Percentiles rank a stretch among this genome's conserved stretches.
Evolutionary conservation across 805 yeast genomes (phyloP).

Genomic region (Cyberlindnera suaveolens): DNA sequence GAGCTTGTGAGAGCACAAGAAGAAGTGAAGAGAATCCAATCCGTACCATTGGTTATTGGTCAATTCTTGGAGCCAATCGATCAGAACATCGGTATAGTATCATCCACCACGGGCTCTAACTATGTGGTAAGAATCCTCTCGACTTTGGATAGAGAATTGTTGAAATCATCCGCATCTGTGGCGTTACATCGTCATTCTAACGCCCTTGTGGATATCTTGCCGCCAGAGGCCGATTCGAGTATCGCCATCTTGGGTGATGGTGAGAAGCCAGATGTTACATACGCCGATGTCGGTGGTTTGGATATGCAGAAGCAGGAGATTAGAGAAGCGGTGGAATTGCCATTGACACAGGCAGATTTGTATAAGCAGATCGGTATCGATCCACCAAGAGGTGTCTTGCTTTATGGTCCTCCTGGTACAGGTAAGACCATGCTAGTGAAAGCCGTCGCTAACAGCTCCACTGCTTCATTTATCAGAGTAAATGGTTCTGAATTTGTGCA

Average conservation of each 20-base stretch:
- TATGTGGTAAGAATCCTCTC: conserved; percentile 93
- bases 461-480: conserved; percentile 93
- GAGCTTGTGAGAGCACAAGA: conserved; percentile 96
- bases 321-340: conserved; percentile 96
- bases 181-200: conserved; percentile 98
- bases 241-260: conserved; percentile 92
- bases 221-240: conserved; percentile 97
- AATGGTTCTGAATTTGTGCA: conserved; percentile 98
- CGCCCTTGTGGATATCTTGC: conserved; percentile 93
- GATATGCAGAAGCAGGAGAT: conserved; percentile 99
- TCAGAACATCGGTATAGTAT: conserved; percentile 92
- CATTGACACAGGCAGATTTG: conserved; percentile 90
- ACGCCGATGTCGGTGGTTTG: conserved; percentile 97
- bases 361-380: conserved; percentile 98
- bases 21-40: conserved; percentile 94
- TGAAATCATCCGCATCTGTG: conserved; percentile 92
- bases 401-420: conserved; percentile 99
- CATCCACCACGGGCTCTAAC: conserved; percentile 96
- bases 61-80: conserved; percentile 97
- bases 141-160: conserved; percentile 88
- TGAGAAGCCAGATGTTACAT: conserved; percentile 87
- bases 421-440: conserved; percentile 99
- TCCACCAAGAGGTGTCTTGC: conserved; percentile 95
- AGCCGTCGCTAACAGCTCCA: conserved; percentile 95
- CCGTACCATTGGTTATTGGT: conserved; percentile 96